Conservation (phyloP, 352 stramenopile species). For the Globisporangium camurandrum region DNA sequence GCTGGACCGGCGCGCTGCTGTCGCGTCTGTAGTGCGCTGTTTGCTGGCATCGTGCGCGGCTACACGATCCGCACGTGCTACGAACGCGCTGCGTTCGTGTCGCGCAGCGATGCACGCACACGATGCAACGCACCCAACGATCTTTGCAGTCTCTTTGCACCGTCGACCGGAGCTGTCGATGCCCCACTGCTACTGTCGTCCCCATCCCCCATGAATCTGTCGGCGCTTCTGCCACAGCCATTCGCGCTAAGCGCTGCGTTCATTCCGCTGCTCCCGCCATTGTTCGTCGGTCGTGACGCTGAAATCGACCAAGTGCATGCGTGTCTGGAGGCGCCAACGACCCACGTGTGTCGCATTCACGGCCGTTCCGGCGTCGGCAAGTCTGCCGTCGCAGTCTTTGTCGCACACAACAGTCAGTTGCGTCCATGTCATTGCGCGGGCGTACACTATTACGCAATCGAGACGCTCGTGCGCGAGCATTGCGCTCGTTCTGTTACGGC, state of each 20-base stretch:
- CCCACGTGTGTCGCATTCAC: slow-evolving; percentile 42
- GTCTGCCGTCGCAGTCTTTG: slow-evolving; percentile 44
- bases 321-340: slow-evolving; percentile 10
- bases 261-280: slow-evolving; percentile 45
- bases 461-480: slow-evolving; percentile 25
- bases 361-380: slow-evolving; percentile 46
- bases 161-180: too few relatives aligned
- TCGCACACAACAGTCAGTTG: slow-evolving; percentile 40
- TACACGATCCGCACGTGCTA: slow-evolving; percentile 32
- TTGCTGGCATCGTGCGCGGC: slow-evolving; percentile 36
- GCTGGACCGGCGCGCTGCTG: too few relatives aligned
- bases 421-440: slow-evolving; percentile 36
- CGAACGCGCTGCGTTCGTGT: slow-evolving; percentile 27
- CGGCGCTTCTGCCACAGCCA: slow-evolving; percentile 14
- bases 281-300: slow-evolving; percentile 44
- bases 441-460: slow-evolving; percentile 51
- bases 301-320: slow-evolving; percentile 14
- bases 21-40: slow-evolving; percentile 31
- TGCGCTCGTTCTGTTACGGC: too few relatives aligned
- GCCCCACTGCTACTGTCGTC: slow-evolving; percentile 18
- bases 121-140: slow-evolving; percentile 17
- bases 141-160: too few relatives aligned
- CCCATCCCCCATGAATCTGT: slow-evolving; percentile 8
- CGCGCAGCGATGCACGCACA: slow-evolving; percentile 29
- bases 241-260: slow-evolving; percentile 29